Base-by-base conservation (phyloP, 148 eudicot species). In the Euryodendron excelsum region DNA sequence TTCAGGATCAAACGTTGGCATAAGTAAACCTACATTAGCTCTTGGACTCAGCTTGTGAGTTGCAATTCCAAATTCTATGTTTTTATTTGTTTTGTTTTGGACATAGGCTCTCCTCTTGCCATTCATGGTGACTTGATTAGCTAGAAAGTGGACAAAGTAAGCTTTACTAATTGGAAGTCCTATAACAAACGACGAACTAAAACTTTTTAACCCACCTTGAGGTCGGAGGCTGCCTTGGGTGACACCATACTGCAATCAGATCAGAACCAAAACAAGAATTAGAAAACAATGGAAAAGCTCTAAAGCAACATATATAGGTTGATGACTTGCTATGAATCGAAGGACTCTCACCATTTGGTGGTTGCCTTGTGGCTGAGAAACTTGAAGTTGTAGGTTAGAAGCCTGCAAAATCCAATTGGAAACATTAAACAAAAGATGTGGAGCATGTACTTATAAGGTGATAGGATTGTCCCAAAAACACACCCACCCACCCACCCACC, bases 191-290 rank as follows among this genome's bases (percentile, higher is more conserved):
- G 1, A 18, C 25, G 7, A 62, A 62, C 14, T 12, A 30, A 3
- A 28, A 11, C 10, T 64, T 2, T 56, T 65, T 34, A 31, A 79
- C 77, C 13, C 74, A 87, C 89, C 89, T 87, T 84, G 87, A 48
- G 89, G 89, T 3, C 76, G 84, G 33, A 87, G 86, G 78, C 89
- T 87, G 68, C 89, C 89, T 76, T 87, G 78, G 31, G 84, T 56
- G 34, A 79, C 81, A 71, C 87, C 89, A 68, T 82, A 75, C 89
- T 84, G 82, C 80, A 80, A 70, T 44, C 21, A 37, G 5, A 62
- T 11, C 11, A 75, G 15, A 17, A 72, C 53, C 53, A 72, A 36
- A 14, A 3, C 6, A 37, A 65, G 2, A 12, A 20, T 50, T 5
- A 59, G 21, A 28, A 12, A 11, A 66, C n/a, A 25, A 59, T 56